Conservation (phyloP, 306 rosid species). For the Benincasa hispida region DNA sequence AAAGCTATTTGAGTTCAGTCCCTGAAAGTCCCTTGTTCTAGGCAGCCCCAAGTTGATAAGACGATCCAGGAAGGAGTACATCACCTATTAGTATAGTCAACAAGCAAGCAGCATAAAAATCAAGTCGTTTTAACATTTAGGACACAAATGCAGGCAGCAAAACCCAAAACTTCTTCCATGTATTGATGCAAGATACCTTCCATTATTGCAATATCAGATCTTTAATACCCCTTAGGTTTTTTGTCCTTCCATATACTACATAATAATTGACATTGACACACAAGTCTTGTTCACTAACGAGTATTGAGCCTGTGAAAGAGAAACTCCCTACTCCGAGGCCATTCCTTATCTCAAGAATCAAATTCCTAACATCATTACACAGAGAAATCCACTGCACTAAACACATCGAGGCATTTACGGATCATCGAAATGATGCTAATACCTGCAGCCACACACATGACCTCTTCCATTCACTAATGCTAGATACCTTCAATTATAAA, state of each 20-base stretch:
- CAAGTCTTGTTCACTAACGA: not conserved
- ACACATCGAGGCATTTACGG: not conserved
- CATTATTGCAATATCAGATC: not conserved
- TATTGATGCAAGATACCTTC: not conserved
- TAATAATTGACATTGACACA: not conserved
- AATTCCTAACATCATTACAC: not conserved
- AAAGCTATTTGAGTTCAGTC: conserved; percentile 62
- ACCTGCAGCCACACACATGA: not conserved
- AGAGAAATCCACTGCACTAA: not conserved
- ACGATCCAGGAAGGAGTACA: conserved; percentile 81
- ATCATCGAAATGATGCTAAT: not conserved
- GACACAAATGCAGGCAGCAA: not conserved
- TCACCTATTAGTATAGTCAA: conserved; percentile 36
- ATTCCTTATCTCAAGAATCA: not conserved
- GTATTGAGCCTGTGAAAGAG: not conserved
- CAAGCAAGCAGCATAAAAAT: not conserved
- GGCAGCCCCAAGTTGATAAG: conserved; percentile 83
- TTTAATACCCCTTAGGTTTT: not conserved
- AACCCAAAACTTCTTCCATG: not conserved
- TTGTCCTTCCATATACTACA: not conserved
- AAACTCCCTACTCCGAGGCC: not conserved
- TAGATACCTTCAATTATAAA: not conserved
- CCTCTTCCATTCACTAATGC: not conserved
- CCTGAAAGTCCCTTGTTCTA: conserved; percentile 94
- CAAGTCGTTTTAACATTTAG: not conserved